Evolutionary conservation across 768 basidiomycete genomes (phyloP).

Genomic region (Mycena latifolia): DNA sequence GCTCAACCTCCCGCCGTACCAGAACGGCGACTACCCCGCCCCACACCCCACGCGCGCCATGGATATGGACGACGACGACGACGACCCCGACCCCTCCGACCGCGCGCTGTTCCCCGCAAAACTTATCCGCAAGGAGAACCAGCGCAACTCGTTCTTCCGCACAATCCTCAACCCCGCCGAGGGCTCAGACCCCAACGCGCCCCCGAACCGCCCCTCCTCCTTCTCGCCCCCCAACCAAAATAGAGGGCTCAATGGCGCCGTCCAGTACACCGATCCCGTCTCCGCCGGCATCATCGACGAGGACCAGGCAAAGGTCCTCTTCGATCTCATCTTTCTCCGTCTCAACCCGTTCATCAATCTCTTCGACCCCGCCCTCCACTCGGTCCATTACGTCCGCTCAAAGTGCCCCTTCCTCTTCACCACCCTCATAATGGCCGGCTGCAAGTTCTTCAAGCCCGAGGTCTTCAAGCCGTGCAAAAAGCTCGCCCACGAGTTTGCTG

Average conservation of each 20-base stretch:
- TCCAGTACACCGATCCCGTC: slow-evolving; percentile 69
- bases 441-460: slow-evolving; percentile 84
- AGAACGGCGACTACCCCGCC: slow-evolving; percentile 50
- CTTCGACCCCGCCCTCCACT: slow-evolving; percentile 90
- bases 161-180: slow-evolving; percentile 85
- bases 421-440: slow-evolving; percentile 84
- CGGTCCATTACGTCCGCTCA: slow-evolving; percentile 81
- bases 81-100: slow-evolving; percentile 70
- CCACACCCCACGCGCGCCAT: slow-evolving; percentile 53
- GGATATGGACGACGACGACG: slow-evolving; percentile 75
- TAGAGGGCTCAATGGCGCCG: slow-evolving; percentile 50
- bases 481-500: slow-evolving; percentile 80
- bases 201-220: slow-evolving; percentile 54
- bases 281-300: slow-evolving; percentile 78
- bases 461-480: slow-evolving; percentile 77
- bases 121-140: slow-evolving; percentile 78
- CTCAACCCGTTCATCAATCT: slow-evolving; percentile 92
- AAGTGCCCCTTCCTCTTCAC: slow-evolving; percentile 89
- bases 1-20: slow-evolving; percentile 56
- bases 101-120: slow-evolving; percentile 80
- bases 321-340: slow-evolving; percentile 84
- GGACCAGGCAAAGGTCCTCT: slow-evolving; percentile 76
- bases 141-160: slow-evolving; percentile 83
- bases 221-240: slow-evolving; percentile 48
- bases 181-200: slow-evolving; percentile 47